Base-by-base conservation (phyloP, 1,139 yeast species). In the Diutina neorugosa region DNA sequence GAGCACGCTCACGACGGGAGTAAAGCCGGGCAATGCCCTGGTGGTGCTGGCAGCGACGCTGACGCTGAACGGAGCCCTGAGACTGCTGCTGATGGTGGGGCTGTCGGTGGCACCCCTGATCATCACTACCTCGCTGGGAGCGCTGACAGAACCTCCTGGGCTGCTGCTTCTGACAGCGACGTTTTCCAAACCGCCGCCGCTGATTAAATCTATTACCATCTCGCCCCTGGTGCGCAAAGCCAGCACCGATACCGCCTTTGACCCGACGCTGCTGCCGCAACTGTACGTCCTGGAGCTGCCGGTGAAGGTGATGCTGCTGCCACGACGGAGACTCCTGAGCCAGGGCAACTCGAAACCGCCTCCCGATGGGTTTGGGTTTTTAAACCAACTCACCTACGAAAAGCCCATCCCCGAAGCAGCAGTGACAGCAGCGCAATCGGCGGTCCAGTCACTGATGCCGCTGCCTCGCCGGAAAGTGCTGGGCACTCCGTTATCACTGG, bases 161-260 rank as follows among this genome's bases (percentile, higher is more conserved):
- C 51, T 54, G 4, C 59, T 12, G 34, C n/a, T 14, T 5, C 37
- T 14, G 37, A 20, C 43, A 11, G 14, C 21, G 50, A 25, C 50
- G 40, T 27, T 27, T 18, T 9, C n/a, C 19, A 25, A 27, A 21
- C 50, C 50, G 12, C n/a, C 50, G 21, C 50, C 54, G 23, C 55
- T 59, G 1, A 54, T 58, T 42, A 55, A 55, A 20, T 52, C 54
- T 11, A 52, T 54, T 14, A 54, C 56, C 18, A 52, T 54, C 42
- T 48, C 52, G 48, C 58, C 56, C 4, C 27, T 34, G n/a, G 27
- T 46, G 18, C 50, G 50, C 21, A 46, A 46, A 27, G 16, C n/a
- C n/a, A 25, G 40, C 23, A 8, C n/a, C 40, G 41, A 46, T 12
- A 23, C 50, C 40, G 27, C 23, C 40, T 27, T 27, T 20, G 27